Percentiles rank a stretch among this genome's conserved stretches.
These are phyloP conservation scores for Scutellaria barbata DNA, from an alignment of 257 asterid species.

Conservation along the genomic window DNA sequence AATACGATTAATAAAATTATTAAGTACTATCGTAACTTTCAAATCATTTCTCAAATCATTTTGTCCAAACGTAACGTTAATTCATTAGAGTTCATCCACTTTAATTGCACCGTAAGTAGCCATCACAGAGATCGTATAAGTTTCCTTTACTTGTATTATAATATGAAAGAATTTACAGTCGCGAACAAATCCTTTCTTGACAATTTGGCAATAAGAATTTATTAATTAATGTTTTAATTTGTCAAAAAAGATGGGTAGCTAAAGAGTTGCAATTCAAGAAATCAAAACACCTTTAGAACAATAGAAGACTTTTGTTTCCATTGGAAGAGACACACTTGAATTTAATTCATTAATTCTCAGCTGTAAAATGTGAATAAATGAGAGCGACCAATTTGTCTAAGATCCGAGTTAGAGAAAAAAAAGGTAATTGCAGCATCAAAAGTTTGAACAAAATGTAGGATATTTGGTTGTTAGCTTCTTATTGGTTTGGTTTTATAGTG, in stretches of 20 bases:
- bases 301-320: not conserved
- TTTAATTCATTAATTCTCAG: not conserved
- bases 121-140: no score
- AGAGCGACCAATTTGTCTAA: not conserved
- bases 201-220: not conserved
- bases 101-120: no score
- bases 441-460: conserved; percentile 16
- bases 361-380: conserved; percentile 26
- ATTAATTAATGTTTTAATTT: not conserved
- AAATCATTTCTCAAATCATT: no score
- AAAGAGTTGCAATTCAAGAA: conserved; percentile 8
- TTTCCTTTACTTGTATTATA: no score
- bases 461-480: no score
- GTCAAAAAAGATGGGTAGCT: conserved; percentile 11
- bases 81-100: no score
- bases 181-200: not conserved
- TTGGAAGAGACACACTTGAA: not conserved
- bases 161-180: no score
- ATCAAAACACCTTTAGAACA: not conserved
- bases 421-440: not conserved
- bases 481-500: not conserved
- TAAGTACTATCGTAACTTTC: no score
- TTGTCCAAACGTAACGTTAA: no score
- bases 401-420: not conserved
- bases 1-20: no score